phyloP scores from a whole-genome alignment of 306 rosid genomes.

The Medicago lupulina region DNA sequence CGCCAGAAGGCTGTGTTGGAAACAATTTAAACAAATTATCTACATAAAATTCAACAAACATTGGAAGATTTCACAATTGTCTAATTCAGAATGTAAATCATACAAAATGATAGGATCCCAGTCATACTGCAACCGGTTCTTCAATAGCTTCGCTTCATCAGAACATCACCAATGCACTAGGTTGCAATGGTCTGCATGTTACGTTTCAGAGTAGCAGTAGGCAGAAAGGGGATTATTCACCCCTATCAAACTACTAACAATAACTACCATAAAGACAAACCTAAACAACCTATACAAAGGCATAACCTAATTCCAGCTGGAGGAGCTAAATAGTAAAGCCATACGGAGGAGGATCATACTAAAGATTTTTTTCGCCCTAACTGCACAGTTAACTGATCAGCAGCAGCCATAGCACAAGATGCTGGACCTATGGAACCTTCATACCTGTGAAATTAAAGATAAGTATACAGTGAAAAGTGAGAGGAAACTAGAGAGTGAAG shows the following conservation, averaged over 20 bases:
- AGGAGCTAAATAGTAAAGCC: constrained; percentile 10
- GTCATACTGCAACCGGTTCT: constrained; percentile 73
- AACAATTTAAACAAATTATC: not conserved
- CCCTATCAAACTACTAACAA: not conserved
- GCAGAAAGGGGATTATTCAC: not conserved
- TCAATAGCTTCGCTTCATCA: constrained; percentile 32
- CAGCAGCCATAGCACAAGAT: constrained; percentile 91
- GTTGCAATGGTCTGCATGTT: constrained; percentile 51
- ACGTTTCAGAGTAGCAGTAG: not conserved
- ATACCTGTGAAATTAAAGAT: constrained; percentile 58
- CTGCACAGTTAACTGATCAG: constrained; percentile 80
- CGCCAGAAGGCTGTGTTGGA: not conserved
- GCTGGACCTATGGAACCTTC: constrained; percentile 93
- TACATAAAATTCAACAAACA: not conserved
- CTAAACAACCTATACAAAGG: not conserved
- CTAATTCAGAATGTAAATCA: constrained; percentile 21
- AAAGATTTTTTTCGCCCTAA: constrained; percentile 73
- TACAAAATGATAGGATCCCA: constrained; percentile 47
- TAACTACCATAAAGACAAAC: not conserved
- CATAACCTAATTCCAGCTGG: not conserved
- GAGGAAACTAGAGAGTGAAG: not conserved
- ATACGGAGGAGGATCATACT: constrained; percentile 24
- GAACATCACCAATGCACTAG: constrained; percentile 54
- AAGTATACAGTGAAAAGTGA: constrained; percentile 12
- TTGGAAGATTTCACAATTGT: not conserved